Evolutionary conservation across 78 protist genomes (phyloP).

Genomic region (Reticulomyxa filosa): DNA sequence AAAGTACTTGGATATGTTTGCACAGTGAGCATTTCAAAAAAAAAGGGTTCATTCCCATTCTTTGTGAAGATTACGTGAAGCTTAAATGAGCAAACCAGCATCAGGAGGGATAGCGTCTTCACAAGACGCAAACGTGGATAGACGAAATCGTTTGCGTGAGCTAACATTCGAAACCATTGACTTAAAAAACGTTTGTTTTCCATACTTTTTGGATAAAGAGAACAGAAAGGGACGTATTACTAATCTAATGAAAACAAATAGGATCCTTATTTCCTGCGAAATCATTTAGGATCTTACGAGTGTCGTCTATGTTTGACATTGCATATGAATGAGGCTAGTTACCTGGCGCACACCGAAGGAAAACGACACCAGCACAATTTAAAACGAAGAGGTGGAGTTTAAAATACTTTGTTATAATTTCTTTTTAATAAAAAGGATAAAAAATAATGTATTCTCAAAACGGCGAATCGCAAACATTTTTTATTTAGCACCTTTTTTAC

Average conservation of each 20-base stretch:
- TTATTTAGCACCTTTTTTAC: too few species aligned
- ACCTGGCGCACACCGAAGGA: slow-evolving; percentile 55
- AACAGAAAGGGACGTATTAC: background rate
- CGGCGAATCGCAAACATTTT: too few species aligned
- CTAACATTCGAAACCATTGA: slow-evolving; percentile 74
- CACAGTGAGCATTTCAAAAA: too few species aligned
- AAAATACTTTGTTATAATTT: background rate
- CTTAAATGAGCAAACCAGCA: slow-evolving; percentile 27
- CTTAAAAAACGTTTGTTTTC: slow-evolving; percentile 55
- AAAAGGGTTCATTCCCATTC: too few species aligned
- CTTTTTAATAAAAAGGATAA: too few species aligned
- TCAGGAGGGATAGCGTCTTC: slow-evolving; percentile 24
- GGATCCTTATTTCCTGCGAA: slow-evolving; percentile 43
- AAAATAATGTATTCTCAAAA: too few species aligned
- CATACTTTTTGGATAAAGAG: slow-evolving; percentile 24
- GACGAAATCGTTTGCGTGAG: slow-evolving; percentile 62
- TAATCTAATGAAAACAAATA: slow-evolving; percentile 11
- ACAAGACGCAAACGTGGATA: slow-evolving; percentile 33
- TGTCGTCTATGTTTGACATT: slow-evolving; percentile 93
- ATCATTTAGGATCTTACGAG: slow-evolving; percentile 84
- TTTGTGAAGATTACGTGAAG: too few species aligned
- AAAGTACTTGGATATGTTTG: too few species aligned
- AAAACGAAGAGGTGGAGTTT: slow-evolving; percentile 30
- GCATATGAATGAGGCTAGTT: slow-evolving; percentile 80
- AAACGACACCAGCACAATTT: slow-evolving; percentile 78